Base-by-base conservation (phyloP, 768 basidiomycete species). In the Daedaleopsis nitida region DNA sequence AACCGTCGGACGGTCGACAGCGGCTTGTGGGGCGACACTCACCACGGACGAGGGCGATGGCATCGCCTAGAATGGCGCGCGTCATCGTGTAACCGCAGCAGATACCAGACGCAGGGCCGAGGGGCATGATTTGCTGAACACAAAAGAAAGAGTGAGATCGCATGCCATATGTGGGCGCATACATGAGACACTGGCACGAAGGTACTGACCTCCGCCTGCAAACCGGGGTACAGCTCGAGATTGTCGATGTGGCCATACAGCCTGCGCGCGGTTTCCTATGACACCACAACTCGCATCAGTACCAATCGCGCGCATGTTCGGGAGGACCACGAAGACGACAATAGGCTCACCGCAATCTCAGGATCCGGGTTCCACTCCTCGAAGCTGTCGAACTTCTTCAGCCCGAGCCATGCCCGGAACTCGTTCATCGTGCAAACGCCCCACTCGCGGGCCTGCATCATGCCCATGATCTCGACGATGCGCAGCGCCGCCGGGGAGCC, bases 31-130 rank as follows among this genome's bases (percentile, higher is more conserved):
- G 35, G n/a, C 10, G 8, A 14, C 11, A 51, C 62, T 56, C 14
- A 64, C 62, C 70, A 35, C 92, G 84, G 34, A 83, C 84, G 59
- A 94, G 77, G 63, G 81, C 85, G 38, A 92, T 86, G 1, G 91
- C 91, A 69, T 92, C 91, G 12, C 86, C 80, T 14, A 95, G 78
- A 64, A 95, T 94, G n/a, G 91, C 89, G 47, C 92, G 81, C 8
- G 91, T 91, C 64, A 91, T 88, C 5, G 92, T 93, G 75, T 86
- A 92, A 27, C 91, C 89, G 5, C 91, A 91, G 70, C 91, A 92
- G 5, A 93, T 70, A 12, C 91, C 92, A 7, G 89, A 86, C 8
- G 91, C 92, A 1, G 84, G 81, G 5, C 62, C 62, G 23, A 79
- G 78, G 7, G 86, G 82, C 2, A 66, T 53, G 54, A 63, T 38